Base-by-base conservation (phyloP, 108 stramenopile genomes). In the Poteriospumella lacustris region DNA sequence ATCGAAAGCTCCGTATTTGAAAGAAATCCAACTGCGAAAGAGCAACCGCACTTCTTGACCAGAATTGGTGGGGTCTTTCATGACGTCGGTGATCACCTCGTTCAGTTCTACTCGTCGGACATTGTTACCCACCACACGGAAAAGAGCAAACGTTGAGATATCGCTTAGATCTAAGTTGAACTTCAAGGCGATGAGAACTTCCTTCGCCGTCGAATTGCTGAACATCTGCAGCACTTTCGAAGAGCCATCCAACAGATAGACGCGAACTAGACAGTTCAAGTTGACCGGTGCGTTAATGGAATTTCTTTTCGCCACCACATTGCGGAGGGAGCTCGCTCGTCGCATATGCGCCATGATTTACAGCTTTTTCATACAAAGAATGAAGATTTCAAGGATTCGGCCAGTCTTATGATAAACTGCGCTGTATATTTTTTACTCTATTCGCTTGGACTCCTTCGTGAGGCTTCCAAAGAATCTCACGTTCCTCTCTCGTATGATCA, bases 161-260 rank as follows among this genome's bases (percentile, higher is more conserved):
- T 44, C 43, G 15, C 5, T 26, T 34, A 73, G 31, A 73, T 73
- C 70, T 56, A 73, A 19, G 42, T 73, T 73, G 70, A 12, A 38
- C 31, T 73, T 73, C 19, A 73, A 56, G 28, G 43, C 44, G 15
- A 52, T 24, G 3, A 73, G 31, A 19, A 73, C 70, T 26, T 73
- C 70, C 36, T 42, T 9, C 28, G 42, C 41, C 28, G 70, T 73
- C 31, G 31, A 33, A 12, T 26, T 52, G 40, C 36, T 34, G 33
- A 3, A 5, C 70, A 73, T 73, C 41, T 73, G 70, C 12, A 73
- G 70, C 28, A 73, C n/a, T 42, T 73, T 73, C 9, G 70, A 73
- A 3, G 70, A 73, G 26, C 70, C 70, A 73, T 73, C 70, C 5
- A 73, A 24, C 41, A 73, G 28, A 73, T 34, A 73, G 9, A 73